These are phyloP conservation scores for Ambrosiella xylebori DNA, from an alignment of 2,329 filamentous ascomycete genomes.

Conservation along the genomic window DNA sequence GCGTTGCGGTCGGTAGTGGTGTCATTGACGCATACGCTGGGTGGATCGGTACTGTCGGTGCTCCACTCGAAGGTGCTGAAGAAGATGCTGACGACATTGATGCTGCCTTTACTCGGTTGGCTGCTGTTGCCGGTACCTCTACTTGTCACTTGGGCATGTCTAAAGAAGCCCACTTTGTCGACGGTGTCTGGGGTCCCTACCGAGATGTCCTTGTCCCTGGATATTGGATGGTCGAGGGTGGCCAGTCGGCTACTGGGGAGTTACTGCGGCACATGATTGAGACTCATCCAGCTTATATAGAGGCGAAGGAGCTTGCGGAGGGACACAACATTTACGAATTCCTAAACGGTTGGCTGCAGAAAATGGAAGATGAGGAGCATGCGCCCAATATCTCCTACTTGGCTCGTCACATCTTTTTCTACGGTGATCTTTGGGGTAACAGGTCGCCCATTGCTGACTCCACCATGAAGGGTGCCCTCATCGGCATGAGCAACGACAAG, in stretches of 20 bases:
- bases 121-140: slow-evolving; percentile 88
- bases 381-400: slow-evolving; percentile 73
- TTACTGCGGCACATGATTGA: slow-evolving; percentile 87
- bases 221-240: slow-evolving; percentile 95
- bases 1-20: slow-evolving; percentile 84
- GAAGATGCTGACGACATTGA: slow-evolving; percentile 27
- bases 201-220: slow-evolving; percentile 79
- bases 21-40: slow-evolving; percentile 98
- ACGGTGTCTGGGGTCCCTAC: slow-evolving; percentile 95
- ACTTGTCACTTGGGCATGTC: slow-evolving; percentile 97
- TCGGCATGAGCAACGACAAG: slow-evolving; percentile 76
- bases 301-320: slow-evolving; percentile 59
- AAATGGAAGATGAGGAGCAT: slow-evolving; percentile 49
- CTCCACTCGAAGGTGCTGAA: slow-evolving; percentile 56
- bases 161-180: slow-evolving; percentile 77
- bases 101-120: slow-evolving; percentile 83
- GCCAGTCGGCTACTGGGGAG: slow-evolving; percentile 90
- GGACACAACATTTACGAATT: slow-evolving; percentile 90
- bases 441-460: slow-evolving; percentile 84
- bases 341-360: slow-evolving; percentile 70
- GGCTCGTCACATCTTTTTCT: slow-evolving; percentile 92
- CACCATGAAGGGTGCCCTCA: slow-evolving; percentile 77
- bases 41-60: slow-evolving; percentile 97
- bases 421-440: slow-evolving; percentile 94
- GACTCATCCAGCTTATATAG: slow-evolving; percentile 77